Percentiles rank a stretch among this genome's conserved stretches.
phyloP scores from a whole-genome alignment of 129 eudicot genomes.

The Calendula officinalis region DNA sequence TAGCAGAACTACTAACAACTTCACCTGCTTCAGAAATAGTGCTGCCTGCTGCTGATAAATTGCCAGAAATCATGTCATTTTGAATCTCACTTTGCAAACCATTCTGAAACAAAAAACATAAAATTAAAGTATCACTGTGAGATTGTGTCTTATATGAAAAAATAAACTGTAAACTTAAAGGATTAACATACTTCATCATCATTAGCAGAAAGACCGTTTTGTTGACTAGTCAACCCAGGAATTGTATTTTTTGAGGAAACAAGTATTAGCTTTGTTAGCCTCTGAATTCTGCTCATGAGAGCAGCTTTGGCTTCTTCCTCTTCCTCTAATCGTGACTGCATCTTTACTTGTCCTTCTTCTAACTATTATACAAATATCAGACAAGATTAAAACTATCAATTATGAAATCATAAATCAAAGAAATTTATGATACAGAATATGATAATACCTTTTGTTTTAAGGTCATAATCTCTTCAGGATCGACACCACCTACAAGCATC shows the following conservation, averaged over 20 bases:
- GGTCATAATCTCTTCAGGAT: slow-evolving; percentile 86
- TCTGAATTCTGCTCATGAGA: slow-evolving; percentile 95
- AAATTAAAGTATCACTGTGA: slow-evolving; percentile 2
- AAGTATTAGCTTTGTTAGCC: slow-evolving; percentile 93
- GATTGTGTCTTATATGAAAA: background rate
- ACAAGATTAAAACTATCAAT: background rate
- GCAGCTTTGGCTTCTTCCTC: slow-evolving; percentile 99
- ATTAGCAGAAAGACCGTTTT: slow-evolving; percentile 49
- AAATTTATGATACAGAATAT: slow-evolving; percentile 12
- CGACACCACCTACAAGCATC: slow-evolving; percentile 80
- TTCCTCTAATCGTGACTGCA: slow-evolving; percentile 97
- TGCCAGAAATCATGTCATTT: slow-evolving; percentile 50
- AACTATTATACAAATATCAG: slow-evolving; percentile 40
- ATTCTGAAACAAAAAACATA: slow-evolving; percentile 36
- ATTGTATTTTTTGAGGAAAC: slow-evolving; percentile 84
- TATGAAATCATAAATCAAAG: slow-evolving; percentile 6
- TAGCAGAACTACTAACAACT: slow-evolving; percentile 64
- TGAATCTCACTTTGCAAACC: slow-evolving; percentile 52
- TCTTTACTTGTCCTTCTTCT: slow-evolving; percentile 98
- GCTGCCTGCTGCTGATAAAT: slow-evolving; percentile 55
- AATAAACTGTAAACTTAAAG: slow-evolving; percentile 12
- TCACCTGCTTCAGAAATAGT: slow-evolving; percentile 72
- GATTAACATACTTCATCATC: slow-evolving; percentile 67
- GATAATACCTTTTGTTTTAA: slow-evolving; percentile 72
- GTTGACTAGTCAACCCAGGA: slow-evolving; percentile 62